Conservation (phyloP, 2,329 filamentous ascomycete species). For the Pyrenophora tritici-repentis region DNA sequence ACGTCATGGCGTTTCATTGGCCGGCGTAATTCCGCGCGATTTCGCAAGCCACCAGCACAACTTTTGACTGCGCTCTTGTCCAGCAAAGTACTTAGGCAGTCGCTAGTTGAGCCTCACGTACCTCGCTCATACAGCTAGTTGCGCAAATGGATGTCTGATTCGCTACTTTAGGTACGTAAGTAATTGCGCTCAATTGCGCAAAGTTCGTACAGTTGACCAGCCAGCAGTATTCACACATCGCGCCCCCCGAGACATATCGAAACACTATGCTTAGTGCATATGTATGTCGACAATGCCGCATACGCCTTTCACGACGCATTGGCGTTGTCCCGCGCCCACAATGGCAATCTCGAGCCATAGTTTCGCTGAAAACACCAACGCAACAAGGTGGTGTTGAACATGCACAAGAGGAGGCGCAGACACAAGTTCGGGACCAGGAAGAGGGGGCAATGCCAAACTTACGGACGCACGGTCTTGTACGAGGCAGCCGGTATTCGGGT, state of each 20-base stretch:
- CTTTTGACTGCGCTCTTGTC: neutral
- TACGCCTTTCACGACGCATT: slow-evolving; percentile 25
- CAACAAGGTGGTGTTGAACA: slow-evolving; percentile 13
- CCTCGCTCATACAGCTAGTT: neutral
- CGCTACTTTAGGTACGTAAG: neutral
- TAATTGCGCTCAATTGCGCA: neutral
- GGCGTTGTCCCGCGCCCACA: slow-evolving; percentile 19
- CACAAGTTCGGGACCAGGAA: slow-evolving; percentile 4
- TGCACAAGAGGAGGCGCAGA: slow-evolving; percentile 10
- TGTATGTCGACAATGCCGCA: slow-evolving; percentile 42
- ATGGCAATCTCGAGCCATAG: slow-evolving; percentile 41
- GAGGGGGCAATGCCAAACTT: slow-evolving; percentile 3
- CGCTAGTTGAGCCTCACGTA: neutral
- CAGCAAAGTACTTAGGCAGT: neutral
- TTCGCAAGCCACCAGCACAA: slow-evolving; percentile 4
- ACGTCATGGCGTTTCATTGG: slow-evolving; percentile 18
- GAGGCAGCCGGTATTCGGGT: no score
- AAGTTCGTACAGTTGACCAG: slow-evolving; percentile 5
- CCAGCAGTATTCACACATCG: slow-evolving; percentile 1
- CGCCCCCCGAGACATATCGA: slow-evolving; percentile 3
- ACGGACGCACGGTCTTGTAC: neutral
- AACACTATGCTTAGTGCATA: slow-evolving; percentile 40
- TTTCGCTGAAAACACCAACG: slow-evolving; percentile 30
- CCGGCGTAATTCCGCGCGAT: slow-evolving; percentile 7
- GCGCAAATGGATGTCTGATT: neutral